Conservation (phyloP, 2,329 filamentous ascomycete genomes). For the Aspergillus hiratsukae region DNA sequence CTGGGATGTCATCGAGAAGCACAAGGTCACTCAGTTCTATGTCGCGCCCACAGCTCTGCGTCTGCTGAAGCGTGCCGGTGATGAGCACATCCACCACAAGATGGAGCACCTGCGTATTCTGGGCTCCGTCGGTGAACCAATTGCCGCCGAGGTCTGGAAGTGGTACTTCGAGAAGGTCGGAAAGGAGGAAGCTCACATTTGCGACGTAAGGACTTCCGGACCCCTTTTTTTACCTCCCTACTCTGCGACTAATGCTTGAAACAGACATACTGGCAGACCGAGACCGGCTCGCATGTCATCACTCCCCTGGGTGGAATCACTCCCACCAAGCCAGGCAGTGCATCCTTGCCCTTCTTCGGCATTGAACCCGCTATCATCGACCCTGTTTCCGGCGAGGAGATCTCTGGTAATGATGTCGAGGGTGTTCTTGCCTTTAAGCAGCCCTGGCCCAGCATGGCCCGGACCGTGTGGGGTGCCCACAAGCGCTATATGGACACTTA, state of each 20-base stretch:
- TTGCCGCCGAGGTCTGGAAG: conserved; percentile 97
- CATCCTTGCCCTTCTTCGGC: conserved; percentile 95
- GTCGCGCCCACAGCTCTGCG: conserved; percentile 92
- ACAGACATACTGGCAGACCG: conserved; percentile 99
- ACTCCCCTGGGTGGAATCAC: conserved; percentile 88
- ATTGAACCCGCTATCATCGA: conserved; percentile 98
- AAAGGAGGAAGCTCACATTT: conserved; percentile 86
- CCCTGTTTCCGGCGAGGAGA: conserved; percentile 88
- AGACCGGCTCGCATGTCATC: conserved; percentile 96
- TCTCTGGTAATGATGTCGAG: conserved; percentile 93
- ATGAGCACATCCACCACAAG: conserved; percentile 82
- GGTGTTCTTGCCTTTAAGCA: conserved; percentile 97
- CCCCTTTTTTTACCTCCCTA: neutral
- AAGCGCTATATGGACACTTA: conserved; percentile 99
- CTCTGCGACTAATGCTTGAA: conserved; percentile 1
- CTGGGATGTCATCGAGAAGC: conserved; percentile 96
- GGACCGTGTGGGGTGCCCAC: conserved; percentile 95
- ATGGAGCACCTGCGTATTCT: conserved; percentile 88
- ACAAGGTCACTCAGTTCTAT: conserved; percentile 96
- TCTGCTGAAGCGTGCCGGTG: conserved; percentile 88
- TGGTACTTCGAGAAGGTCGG: conserved; percentile 98
- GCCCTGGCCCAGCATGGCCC: conserved; percentile 96
- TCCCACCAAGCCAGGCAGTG: conserved; percentile 93
- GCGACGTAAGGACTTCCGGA: conserved; percentile 68
- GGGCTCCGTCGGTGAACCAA: conserved; percentile 94